Percentiles rank a stretch among this genome's conserved stretches.
These are phyloP conservation scores for Talaromyces pinophilus DNA, from an alignment of 2,329 filamentous ascomycete genomes.

Conservation along the genomic window DNA sequence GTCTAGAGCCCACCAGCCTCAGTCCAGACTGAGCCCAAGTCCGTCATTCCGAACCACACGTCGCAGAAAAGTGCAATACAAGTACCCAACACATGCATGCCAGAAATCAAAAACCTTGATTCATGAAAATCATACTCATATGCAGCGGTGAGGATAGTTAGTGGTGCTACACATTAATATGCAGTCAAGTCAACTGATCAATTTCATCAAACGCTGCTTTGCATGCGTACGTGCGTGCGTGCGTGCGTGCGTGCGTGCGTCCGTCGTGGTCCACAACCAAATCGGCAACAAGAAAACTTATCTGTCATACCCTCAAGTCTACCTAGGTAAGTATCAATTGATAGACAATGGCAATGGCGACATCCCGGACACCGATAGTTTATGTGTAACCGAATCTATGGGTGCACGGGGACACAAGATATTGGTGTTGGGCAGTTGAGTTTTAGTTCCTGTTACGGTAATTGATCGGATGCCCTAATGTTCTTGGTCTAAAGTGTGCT, in stretches of 20 bases:
- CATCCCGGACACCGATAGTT: background rate
- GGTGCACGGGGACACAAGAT: background rate
- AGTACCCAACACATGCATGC: background rate
- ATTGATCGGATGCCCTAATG: slow-evolving; percentile 11
- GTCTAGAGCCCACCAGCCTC: background rate
- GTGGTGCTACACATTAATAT: background rate
- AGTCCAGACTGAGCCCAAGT: background rate
- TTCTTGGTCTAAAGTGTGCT: background rate
- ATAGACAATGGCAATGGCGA: background rate
- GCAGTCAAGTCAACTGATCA: slow-evolving; percentile 13
- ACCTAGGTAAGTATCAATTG: background rate
- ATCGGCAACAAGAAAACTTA: background rate
- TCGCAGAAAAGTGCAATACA: background rate
- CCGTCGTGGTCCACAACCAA: background rate
- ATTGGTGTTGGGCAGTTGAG: background rate
- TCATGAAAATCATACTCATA: background rate
- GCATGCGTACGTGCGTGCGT: background rate
- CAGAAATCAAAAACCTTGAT: background rate
- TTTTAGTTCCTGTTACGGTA: slow-evolving; percentile 1
- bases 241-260: background rate
- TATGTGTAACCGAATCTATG: background rate
- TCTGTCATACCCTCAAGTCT: background rate
- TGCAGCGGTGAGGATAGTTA: slow-evolving; percentile 12
- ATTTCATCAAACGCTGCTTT: background rate
- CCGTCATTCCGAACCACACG: background rate